phyloP scores from a whole-genome alignment of 805 yeast genomes.

The Sugiyamaella americana region DNA sequence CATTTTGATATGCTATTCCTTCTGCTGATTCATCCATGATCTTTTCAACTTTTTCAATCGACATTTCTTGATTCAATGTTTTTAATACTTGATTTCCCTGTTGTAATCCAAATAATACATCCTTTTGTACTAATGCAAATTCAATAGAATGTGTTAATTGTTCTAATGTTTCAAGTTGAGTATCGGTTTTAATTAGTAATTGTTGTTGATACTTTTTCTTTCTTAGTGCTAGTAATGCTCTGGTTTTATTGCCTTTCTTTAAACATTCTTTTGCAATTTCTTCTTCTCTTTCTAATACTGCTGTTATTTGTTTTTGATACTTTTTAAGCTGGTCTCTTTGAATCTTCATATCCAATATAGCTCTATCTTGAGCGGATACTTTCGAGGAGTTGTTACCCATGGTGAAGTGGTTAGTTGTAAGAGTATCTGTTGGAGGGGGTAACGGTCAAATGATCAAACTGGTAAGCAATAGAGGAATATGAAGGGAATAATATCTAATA shows the following conservation, averaged over 20 bases:
- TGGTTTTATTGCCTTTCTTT: constrained; percentile 45
- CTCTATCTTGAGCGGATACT: constrained; percentile 79
- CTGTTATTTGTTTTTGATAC: constrained; percentile 55
- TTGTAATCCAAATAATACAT: constrained; percentile 70
- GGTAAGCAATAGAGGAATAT: no score
- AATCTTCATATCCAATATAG: constrained; percentile 76
- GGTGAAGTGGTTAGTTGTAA: no score
- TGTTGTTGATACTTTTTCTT: constrained; percentile 78
- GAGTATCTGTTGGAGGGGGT: no score
- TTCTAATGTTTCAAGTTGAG: constrained; percentile 75
- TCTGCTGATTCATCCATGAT: constrained; percentile 81
- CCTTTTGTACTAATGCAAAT: constrained; percentile 82
- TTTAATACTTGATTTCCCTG: constrained; percentile 75
- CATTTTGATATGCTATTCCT: constrained; percentile 69
- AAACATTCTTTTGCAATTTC: constrained; percentile 53
- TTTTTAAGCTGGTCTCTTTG: constrained; percentile 82
- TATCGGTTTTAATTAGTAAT: constrained; percentile 61
- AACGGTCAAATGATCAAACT: no score
- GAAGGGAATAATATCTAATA: no score
- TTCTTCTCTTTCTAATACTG: constrained; percentile 56
- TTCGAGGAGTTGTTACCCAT: constrained; percentile 40
- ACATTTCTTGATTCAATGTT: constrained; percentile 72
- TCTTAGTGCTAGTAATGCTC: constrained; percentile 65
- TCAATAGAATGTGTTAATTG: constrained; percentile 57
- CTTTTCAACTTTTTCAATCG: constrained; percentile 68